Percentiles rank a stretch among this genome's conserved stretches.
These are phyloP conservation scores for Solanum paucissectum DNA, from an alignment of 257 asterid species.

Conservation along the genomic window DNA sequence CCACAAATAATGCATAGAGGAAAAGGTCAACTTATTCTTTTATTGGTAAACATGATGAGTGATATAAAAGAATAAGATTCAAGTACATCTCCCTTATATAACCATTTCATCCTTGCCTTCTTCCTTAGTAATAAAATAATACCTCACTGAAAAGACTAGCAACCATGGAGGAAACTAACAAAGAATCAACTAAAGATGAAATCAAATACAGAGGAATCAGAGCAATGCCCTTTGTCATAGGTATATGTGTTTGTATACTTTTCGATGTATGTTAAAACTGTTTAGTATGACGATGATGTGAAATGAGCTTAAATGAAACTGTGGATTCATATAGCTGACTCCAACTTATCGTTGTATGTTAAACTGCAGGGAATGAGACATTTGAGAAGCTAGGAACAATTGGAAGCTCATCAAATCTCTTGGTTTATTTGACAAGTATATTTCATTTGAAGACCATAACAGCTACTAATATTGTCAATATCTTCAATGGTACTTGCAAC, in stretches of 20 bases:
- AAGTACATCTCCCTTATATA: not conserved
- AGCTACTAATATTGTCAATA: slow-evolving; percentile 19
- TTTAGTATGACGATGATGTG: not conserved
- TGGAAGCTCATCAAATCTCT: slow-evolving; percentile 17
- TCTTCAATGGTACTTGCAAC: slow-evolving; percentile 23
- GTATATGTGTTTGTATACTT: too few species aligned
- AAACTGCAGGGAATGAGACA: slow-evolving; percentile 18
- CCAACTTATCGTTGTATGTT: not conserved
- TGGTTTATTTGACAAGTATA: slow-evolving; percentile 23
- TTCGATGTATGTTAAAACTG: not conserved
- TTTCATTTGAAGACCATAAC: slow-evolving; percentile 18
- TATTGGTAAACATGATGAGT: not conserved
- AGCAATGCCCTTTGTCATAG: slow-evolving; percentile 26
- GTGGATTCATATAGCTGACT: not conserved
- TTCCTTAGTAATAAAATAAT: not conserved
- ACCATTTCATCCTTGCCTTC: not conserved
- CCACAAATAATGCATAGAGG: not conserved
- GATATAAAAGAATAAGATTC: not conserved
- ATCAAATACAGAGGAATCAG: slow-evolving; percentile 15
- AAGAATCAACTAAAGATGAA: not conserved
- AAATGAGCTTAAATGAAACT: not conserved
- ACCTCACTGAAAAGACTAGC: not conserved
- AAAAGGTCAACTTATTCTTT: not conserved
- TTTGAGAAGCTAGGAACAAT: slow-evolving; percentile 27
- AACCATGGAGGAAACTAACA: not conserved